These are phyloP conservation scores for Saturnispora sanitii DNA, from an alignment of 805 yeast genomes.

Conservation along the genomic window DNA sequence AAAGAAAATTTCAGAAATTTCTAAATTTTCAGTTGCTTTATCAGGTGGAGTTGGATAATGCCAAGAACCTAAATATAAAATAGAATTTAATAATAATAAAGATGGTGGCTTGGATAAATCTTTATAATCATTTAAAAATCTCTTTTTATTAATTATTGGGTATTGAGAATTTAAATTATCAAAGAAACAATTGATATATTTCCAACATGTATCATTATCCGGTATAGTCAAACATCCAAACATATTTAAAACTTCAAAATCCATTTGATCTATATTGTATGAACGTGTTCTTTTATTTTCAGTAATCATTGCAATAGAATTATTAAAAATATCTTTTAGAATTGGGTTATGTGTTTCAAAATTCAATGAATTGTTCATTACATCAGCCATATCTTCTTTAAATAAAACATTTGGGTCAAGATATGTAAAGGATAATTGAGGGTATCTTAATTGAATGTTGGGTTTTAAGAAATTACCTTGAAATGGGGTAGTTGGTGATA, in stretches of 20 bases:
- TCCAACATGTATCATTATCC: conserved; percentile 49
- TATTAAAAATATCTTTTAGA: conserved; percentile 16
- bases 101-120: conserved; percentile 54
- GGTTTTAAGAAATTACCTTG: conserved; percentile 12
- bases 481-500: conserved; percentile 1
- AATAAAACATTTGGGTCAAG: conserved; percentile 20
- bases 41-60: conserved; percentile 43
- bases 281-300: conserved; percentile 13
- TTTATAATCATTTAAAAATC: conserved; percentile 49
- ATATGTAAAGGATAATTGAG: conserved; percentile 17
- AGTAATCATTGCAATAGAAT: conserved; percentile 14
- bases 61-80: conserved; percentile 58
- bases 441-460: conserved; percentile 19
- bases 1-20: conserved; percentile 24
- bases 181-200: conserved; percentile 52
- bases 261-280: conserved; percentile 29
- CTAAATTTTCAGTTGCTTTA: conserved; percentile 36
- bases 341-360: conserved; percentile 15
- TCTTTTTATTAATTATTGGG: conserved; percentile 56
- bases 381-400: conserved; percentile 14
- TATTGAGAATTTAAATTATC: conserved; percentile 53
- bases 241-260: conserved; percentile 51
- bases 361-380: conserved; percentile 11
- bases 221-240: conserved; percentile 69
- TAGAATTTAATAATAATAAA: conserved; percentile 49